Evolutionary conservation across 768 basidiomycete genomes (phyloP).

Genomic region (Kwoniella mangroviensis): DNA sequence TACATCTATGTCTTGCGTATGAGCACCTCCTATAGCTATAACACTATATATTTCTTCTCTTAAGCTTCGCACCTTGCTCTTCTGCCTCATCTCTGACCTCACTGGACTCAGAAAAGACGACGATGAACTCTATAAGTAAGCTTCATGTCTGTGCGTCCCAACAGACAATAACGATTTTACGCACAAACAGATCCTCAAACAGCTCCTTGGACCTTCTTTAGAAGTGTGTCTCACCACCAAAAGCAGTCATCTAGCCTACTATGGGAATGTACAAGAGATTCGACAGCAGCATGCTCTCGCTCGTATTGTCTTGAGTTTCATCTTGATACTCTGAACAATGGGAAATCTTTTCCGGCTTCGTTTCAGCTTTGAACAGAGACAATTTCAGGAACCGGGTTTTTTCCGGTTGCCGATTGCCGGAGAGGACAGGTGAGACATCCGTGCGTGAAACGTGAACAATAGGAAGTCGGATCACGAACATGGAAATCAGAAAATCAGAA

Average conservation of each 20-base stretch:
- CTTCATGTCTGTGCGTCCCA: not conserved
- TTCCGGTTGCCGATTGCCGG: not conserved
- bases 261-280: not conserved
- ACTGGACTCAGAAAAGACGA: not conserved
- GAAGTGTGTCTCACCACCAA: not conserved
- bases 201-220: not conserved
- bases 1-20: not conserved
- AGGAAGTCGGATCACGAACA: too few relatives aligned
- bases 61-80: not conserved
- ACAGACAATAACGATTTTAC: not conserved
- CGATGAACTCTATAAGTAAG: not conserved
- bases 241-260: too few relatives aligned
- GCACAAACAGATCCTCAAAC: not conserved
- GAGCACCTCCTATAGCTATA: too few relatives aligned
- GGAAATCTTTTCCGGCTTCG: not conserved
- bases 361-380: not conserved
- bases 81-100: not conserved
- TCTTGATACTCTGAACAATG: not conserved
- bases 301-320: not conserved
- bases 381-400: not conserved
- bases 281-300: not conserved
- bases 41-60: too few relatives aligned
- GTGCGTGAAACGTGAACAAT: constrained; percentile 1
- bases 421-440: not conserved
- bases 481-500: too few relatives aligned